These are phyloP conservation scores for Cudoniella acicularis DNA, from an alignment of 495 filamentous ascomycete genomes.

Conservation along the genomic window DNA sequence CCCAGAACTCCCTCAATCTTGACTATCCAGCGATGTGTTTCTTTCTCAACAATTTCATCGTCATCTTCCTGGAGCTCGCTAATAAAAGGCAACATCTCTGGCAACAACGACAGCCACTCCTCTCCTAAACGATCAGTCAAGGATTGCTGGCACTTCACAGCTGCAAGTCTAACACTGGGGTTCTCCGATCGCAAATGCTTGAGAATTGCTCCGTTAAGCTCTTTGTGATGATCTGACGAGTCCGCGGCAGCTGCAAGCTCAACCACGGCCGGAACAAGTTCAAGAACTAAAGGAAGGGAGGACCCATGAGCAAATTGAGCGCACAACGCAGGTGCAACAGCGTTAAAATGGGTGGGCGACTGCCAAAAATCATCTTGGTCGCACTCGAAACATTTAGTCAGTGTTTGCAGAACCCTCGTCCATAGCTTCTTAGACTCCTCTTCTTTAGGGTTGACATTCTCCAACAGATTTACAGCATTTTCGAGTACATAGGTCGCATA, in stretches of 20 bases:
- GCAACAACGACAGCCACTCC: constrained; percentile 84
- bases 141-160: constrained; percentile 71
- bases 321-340: constrained; percentile 64
- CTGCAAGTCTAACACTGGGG: constrained; percentile 65
- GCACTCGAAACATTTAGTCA: constrained; percentile 71
- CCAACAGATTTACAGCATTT: constrained; percentile 60
- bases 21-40: constrained; percentile 81
- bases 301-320: constrained; percentile 61
- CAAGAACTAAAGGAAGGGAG: constrained; percentile 31
- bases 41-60: constrained; percentile 84
- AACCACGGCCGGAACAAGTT: constrained; percentile 55
- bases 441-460: constrained; percentile 42
- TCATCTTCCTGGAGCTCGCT: constrained; percentile 95
- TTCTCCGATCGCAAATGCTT: constrained; percentile 69
- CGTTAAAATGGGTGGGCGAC: constrained; percentile 75
- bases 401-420: constrained; percentile 59
- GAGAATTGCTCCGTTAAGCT: constrained; percentile 72
- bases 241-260: constrained; percentile 76
- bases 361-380: constrained; percentile 86
- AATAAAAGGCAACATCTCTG: constrained; percentile 93
- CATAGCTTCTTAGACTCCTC: constrained; percentile 54
- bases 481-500: constrained; percentile 86
- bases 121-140: constrained; percentile 78
- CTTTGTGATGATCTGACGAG: constrained; percentile 83
- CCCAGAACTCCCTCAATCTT: constrained; percentile 83